These are phyloP conservation scores for Rachicladosporium sp. DNA, from an alignment of 2,329 filamentous ascomycete genomes.

Conservation along the genomic window DNA sequence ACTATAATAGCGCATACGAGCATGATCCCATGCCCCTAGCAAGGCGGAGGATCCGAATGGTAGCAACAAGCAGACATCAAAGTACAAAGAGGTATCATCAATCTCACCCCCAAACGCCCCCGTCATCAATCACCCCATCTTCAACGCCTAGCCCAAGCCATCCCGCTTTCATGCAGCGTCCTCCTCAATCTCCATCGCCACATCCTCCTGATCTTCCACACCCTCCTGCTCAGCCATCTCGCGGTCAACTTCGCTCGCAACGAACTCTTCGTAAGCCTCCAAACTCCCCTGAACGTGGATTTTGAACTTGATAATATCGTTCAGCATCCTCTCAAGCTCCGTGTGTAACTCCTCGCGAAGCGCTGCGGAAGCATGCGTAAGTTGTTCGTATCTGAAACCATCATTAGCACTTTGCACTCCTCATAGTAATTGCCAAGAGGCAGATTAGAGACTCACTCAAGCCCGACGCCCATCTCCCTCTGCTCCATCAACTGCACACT, in stretches of 20 bases:
- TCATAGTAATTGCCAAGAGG: neutral
- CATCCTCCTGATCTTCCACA: no score
- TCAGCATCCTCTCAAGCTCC: conserved; percentile 88
- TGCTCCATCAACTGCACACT: conserved; percentile 88
- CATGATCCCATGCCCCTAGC: no score
- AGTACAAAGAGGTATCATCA: conserved; percentile 2
- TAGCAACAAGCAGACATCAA: no score
- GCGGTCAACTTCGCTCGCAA: conserved; percentile 74
- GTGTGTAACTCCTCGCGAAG: conserved; percentile 93
- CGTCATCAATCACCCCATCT: neutral
- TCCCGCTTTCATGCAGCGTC: neutral
- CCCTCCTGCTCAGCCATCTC: conserved; percentile 40
- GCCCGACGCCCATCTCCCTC: conserved; percentile 88
- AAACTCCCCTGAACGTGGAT: conserved; percentile 87
- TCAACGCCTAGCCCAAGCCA: neutral
- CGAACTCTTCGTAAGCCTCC: conserved; percentile 89
- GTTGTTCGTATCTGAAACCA: conserved; percentile 65
- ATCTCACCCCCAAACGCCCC: neutral
- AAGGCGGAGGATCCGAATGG: no score
- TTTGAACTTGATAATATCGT: conserved; percentile 97
- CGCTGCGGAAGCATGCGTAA: conserved; percentile 70
- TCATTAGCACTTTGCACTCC: conserved; percentile 1
- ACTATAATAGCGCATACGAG: no score
- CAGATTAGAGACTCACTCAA: no score
- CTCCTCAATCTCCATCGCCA: no score